Conservation (phyloP, 2,329 filamentous ascomycete species). For the Colletotrichum lupini region DNA sequence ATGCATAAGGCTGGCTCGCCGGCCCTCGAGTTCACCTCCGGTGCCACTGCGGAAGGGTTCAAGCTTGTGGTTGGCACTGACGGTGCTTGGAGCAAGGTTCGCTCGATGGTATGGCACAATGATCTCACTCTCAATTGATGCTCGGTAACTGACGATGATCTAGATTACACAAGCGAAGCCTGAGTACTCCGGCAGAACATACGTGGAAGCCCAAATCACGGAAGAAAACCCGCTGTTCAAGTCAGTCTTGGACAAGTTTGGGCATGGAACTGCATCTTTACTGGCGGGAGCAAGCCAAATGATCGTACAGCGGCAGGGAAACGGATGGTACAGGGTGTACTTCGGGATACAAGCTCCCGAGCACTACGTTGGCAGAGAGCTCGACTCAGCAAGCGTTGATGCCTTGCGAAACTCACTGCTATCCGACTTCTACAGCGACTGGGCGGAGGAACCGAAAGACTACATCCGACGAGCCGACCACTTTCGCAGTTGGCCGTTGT, state of each 20-base stretch:
- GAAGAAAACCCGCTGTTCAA: not conserved
- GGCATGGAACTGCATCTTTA: not conserved
- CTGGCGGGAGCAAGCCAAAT: not conserved
- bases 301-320: not conserved
- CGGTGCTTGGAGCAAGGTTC: not conserved
- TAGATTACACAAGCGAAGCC: not conserved
- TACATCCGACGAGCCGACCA: not conserved
- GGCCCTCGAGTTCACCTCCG: not conserved
- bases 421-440: not conserved
- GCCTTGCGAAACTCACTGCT: not conserved
- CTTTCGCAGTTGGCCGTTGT: not conserved
- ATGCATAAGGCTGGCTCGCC: not conserved
- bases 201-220: not conserved
- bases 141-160: not conserved
- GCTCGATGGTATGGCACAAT: not conserved
- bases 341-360: not conserved
- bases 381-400: not conserved
- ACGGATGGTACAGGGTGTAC: not conserved
- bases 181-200: not conserved
- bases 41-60: not conserved
- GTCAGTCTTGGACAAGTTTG: not conserved
- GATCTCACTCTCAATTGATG: not conserved
- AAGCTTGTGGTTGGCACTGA: not conserved
- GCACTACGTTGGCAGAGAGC: not conserved
- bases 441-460: not conserved